Evolutionary conservation across 2,329 filamentous ascomycete species (phyloP).

Genomic region (Calonectria hongkongensis): DNA sequence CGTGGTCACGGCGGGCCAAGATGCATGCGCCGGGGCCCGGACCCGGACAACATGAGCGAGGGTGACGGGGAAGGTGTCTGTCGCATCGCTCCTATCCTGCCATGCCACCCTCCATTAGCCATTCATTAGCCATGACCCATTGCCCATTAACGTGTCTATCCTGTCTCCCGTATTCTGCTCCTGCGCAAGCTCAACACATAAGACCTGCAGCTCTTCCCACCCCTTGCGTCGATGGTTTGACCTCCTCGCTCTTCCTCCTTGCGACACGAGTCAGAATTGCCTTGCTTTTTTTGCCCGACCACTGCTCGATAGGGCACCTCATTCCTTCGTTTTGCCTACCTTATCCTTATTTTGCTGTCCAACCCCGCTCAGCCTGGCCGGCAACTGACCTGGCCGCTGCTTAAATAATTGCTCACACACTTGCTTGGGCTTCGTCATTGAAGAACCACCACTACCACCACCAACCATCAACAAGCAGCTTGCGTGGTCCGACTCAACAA

Average conservation of each 20-base stretch:
- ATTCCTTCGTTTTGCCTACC: not conserved
- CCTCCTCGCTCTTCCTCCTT: constrained; percentile 23
- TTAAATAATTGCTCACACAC: not conserved
- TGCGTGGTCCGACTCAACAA: constrained; percentile 16
- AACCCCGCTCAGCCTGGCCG: not conserved
- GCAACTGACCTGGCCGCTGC: not conserved
- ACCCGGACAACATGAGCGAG: constrained; percentile 41
- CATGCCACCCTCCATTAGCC: constrained; percentile 13
- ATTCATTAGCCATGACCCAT: not conserved
- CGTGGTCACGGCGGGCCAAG: constrained; percentile 17
- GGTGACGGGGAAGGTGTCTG: constrained; percentile 39
- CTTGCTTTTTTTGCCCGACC: constrained; percentile 1
- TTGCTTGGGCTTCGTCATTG: constrained; percentile 4
- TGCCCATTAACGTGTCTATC: constrained; percentile 32
- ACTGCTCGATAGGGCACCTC: not conserved
- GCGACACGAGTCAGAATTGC: constrained; percentile 18
- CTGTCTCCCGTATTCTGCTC: constrained; percentile 6
- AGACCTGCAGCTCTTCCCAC: constrained; percentile 45
- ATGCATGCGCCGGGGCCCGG: constrained; percentile 7
- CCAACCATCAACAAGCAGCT: too few relatives aligned
- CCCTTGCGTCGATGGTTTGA: constrained; percentile 18
- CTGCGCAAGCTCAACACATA: constrained; percentile 30
- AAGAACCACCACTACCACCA: not conserved
- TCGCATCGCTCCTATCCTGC: constrained; percentile 10
- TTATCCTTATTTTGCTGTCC: not conserved